Evolutionary conservation across 345 rosid genomes (phyloP).

Genomic region (Citrus reticulata): DNA sequence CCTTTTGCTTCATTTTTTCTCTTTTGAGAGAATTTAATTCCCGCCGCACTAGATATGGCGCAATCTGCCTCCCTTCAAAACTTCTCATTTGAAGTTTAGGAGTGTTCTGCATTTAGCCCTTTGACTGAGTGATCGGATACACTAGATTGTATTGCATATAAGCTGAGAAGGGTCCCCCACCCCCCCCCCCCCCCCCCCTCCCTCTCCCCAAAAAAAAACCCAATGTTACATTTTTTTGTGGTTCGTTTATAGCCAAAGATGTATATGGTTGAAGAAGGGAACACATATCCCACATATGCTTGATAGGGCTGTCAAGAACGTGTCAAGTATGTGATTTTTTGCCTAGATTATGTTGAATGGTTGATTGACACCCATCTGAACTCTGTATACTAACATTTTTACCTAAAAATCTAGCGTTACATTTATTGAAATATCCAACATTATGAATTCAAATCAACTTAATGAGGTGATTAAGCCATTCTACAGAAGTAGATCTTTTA

Average conservation of each 20-base stretch:
- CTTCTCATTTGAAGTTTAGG: not conserved
- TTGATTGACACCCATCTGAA: not conserved
- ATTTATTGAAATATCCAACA: not conserved
- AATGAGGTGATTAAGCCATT: not conserved
- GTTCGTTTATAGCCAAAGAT: not conserved
- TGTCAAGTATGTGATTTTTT: no score
- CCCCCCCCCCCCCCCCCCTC: no score
- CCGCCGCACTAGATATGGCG: not conserved
- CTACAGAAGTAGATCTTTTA: no score
- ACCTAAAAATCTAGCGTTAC: not conserved
- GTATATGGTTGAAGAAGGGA: not conserved
- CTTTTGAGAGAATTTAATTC: not conserved
- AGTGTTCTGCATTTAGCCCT: not conserved
- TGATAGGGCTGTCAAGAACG: not conserved
- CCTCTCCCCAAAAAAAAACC: no score
- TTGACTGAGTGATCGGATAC: not conserved
- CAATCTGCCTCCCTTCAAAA: not conserved
- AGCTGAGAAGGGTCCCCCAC: no score
- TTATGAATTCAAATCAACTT: not conserved
- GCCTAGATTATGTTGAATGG: no score
- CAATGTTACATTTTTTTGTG: no score
- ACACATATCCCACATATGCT: not conserved
- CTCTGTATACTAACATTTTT: not conserved
- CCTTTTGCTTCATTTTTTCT: not conserved
- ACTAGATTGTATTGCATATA: no score